A percentile compares a stretch with the other conserved stretches of the same genome.
These are phyloP conservation scores for Leptomonas pyrrhocoris DNA, from an alignment of 208 protist species.

Conservation along the genomic window DNA sequence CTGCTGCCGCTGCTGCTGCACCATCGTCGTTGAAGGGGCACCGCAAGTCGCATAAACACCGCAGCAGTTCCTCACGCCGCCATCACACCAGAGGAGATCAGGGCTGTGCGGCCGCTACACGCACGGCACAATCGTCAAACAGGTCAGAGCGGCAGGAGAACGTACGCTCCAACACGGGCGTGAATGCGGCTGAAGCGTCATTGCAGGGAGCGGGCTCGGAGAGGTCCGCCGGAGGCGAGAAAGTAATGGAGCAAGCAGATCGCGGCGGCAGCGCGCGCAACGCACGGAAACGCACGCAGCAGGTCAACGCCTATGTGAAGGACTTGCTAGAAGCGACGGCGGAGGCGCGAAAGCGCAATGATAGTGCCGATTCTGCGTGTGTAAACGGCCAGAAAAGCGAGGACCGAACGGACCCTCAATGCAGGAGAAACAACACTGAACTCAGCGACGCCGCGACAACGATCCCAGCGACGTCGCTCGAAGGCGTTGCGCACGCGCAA, in stretches of 20 bases:
- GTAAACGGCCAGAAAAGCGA: not conserved
- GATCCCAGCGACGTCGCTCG: not conserved
- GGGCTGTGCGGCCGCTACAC: not conserved
- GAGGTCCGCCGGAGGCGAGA: not conserved
- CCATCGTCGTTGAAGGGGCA: not conserved
- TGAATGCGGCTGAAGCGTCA: too few relatives aligned
- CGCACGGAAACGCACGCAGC: constrained; percentile 20
- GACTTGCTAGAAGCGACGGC: not conserved
- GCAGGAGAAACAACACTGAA: not conserved
- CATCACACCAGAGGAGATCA: not conserved
- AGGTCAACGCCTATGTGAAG: constrained; percentile 28
- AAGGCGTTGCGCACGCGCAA: not conserved
- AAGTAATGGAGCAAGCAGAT: not conserved
- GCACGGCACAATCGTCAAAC: too few relatives aligned
- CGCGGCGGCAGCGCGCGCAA: not conserved
- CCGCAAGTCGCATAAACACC: constrained; percentile 5
- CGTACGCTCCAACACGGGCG: too few relatives aligned
- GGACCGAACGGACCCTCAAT: not conserved
- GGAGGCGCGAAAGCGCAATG: not conserved
- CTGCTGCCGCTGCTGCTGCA: too few relatives aligned
- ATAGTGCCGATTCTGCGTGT: not conserved
- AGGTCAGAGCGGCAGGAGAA: too few relatives aligned
- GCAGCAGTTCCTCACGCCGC: constrained; percentile 1
- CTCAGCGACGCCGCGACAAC: not conserved
- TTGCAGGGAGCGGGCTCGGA: not conserved